phyloP scores from a whole-genome alignment of 1,139 yeast genomes.

The Candida mesenterica region DNA sequence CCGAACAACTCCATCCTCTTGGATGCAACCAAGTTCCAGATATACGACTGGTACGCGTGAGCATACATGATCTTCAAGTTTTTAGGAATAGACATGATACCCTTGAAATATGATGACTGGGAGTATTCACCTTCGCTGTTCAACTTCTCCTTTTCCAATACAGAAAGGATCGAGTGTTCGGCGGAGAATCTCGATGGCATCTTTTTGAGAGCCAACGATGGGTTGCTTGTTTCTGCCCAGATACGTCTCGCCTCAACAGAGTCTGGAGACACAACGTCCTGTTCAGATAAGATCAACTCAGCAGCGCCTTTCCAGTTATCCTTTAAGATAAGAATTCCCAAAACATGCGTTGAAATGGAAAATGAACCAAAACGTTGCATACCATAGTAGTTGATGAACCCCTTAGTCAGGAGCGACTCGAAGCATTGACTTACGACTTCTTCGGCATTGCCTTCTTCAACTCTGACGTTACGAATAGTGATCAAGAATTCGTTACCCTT shows the following conservation, averaged over 20 bases:
- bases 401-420: slow-evolving; percentile 57
- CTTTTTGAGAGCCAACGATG: slow-evolving; percentile 57
- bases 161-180: slow-evolving; percentile 68
- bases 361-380: slow-evolving; percentile 98
- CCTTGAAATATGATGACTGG: slow-evolving; percentile 61
- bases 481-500: slow-evolving; percentile 85
- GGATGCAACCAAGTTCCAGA: slow-evolving; percentile 90
- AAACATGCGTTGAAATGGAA: slow-evolving; percentile 82
- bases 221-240: slow-evolving; percentile 76
- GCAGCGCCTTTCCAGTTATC: slow-evolving; percentile 81
- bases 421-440: slow-evolving; percentile 52
- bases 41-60: slow-evolving; percentile 94
- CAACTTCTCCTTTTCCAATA: slow-evolving; percentile 47
- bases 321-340: slow-evolving; percentile 71
- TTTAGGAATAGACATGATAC: slow-evolving; percentile 90
- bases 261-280: slow-evolving; percentile 78
- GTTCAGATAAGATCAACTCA: slow-evolving; percentile 77
- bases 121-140: slow-evolving; percentile 47
- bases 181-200: slow-evolving; percentile 92
- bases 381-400: slow-evolving; percentile 92
- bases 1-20: slow-evolving; percentile 75
- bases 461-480: slow-evolving; percentile 69
- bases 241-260: slow-evolving; percentile 77
- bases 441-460: slow-evolving; percentile 30
- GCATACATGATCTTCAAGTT: slow-evolving; percentile 92